Conservation (phyloP, 352 stramenopile species). For the Phytophthora cryptogea region DNA sequence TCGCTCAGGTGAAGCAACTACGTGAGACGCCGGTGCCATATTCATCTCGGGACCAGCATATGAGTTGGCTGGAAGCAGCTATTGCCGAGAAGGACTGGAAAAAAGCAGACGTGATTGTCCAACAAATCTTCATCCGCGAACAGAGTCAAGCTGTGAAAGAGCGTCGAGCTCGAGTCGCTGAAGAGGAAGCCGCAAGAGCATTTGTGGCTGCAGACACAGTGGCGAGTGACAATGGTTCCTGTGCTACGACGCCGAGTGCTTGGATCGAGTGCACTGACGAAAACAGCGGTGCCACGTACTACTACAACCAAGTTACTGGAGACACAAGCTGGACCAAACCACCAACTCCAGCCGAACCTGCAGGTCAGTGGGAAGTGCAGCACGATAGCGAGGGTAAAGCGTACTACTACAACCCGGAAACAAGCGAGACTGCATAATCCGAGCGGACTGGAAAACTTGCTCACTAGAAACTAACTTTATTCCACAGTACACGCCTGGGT, state of each 20-base stretch:
- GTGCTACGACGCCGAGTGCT: not conserved
- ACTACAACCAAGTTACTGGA: constrained; percentile 44
- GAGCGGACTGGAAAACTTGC: constrained; percentile 4
- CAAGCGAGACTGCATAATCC: constrained; percentile 43
- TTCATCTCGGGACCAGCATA: constrained; percentile 57
- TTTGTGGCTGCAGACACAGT: not conserved
- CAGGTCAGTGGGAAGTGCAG: constrained; percentile 21
- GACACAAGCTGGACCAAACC: constrained; percentile 51
- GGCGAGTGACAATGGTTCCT: not conserved
- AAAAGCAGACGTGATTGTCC: constrained; percentile 69
- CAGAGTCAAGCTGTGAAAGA: constrained; percentile 47
- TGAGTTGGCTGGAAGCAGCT: constrained; percentile 71
- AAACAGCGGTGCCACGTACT: constrained; percentile 45
- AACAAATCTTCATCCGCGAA: constrained; percentile 74
- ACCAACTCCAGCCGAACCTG: not conserved
- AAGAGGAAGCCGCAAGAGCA: constrained; percentile 7
- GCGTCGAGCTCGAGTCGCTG: constrained; percentile 16
- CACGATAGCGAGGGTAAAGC: constrained; percentile 35
- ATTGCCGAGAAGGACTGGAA: constrained; percentile 63
- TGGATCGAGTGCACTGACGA: constrained; percentile 43
- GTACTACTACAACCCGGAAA: constrained; percentile 49
- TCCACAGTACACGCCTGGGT: constrained; percentile 14
- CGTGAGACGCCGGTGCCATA: constrained; percentile 56
- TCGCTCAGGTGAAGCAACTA: constrained; percentile 55
- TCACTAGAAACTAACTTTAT: constrained; percentile 27